phyloP scores from a whole-genome alignment of 768 basidiomycete genomes.

The Boletus sp. region DNA sequence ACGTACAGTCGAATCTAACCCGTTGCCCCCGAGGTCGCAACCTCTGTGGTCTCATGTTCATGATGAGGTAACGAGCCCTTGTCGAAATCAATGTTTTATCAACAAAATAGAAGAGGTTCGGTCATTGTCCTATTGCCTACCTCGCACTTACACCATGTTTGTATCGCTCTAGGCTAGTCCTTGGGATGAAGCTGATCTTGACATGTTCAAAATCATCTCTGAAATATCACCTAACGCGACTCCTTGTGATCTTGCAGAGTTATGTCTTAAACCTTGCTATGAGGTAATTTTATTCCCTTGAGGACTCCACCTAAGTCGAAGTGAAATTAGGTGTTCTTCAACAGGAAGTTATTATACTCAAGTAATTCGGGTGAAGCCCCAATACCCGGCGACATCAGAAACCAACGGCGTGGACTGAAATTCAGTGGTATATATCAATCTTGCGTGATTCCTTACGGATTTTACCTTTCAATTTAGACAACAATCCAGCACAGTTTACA shows the following conservation, averaged over 20 bases:
- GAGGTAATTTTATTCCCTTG: slow-evolving; percentile 41
- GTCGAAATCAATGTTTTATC: slow-evolving; percentile 31
- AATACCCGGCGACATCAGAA: slow-evolving; percentile 1
- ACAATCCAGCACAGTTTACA: slow-evolving; percentile 15
- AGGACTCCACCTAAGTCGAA: slow-evolving; percentile 1
- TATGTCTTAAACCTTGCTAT: slow-evolving; percentile 57
- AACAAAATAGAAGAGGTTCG: slow-evolving; percentile 14
- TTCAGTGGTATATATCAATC: slow-evolving; percentile 22
- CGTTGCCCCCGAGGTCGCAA: slow-evolving; percentile 8
- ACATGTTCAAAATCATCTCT: slow-evolving; percentile 40
- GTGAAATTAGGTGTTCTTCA: slow-evolving; percentile 22
- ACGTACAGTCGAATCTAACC: slow-evolving; percentile 23
- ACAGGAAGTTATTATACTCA: slow-evolving; percentile 14
- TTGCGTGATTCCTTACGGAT: not conserved
- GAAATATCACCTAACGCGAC: slow-evolving; percentile 43
- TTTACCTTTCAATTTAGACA: slow-evolving; percentile 21
- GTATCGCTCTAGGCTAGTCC: slow-evolving; percentile 18
- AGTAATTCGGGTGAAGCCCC: not conserved
- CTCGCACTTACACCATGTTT: not conserved
- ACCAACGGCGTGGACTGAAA: slow-evolving; percentile 3
- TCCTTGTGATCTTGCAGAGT: slow-evolving; percentile 53
- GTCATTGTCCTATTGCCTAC: not conserved
- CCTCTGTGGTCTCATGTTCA: not conserved
- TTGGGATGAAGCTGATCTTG: slow-evolving; percentile 42
- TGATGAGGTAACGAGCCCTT: slow-evolving; percentile 18